These are phyloP conservation scores for Lophium mytilinum DNA, from an alignment of 495 filamentous ascomycete genomes.

Conservation along the genomic window DNA sequence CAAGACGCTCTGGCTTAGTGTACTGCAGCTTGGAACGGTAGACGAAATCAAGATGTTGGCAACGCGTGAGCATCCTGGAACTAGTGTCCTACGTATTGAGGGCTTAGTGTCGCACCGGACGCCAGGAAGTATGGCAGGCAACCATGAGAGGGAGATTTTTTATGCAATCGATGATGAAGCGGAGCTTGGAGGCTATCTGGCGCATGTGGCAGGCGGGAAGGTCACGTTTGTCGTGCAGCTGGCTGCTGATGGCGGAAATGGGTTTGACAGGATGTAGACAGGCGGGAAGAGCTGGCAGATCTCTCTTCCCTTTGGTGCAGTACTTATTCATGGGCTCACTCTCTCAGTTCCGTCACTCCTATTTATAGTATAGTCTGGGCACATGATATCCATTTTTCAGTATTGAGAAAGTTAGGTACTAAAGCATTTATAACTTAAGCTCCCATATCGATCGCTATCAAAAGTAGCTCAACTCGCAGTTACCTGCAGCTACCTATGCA, in stretches of 20 bases:
- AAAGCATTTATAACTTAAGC: too few relatives aligned
- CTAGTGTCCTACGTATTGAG: constrained; percentile 50
- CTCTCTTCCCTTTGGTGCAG: too few relatives aligned
- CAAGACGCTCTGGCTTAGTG: constrained; percentile 54
- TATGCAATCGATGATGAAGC: constrained; percentile 59
- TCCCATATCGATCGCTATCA: too few relatives aligned
- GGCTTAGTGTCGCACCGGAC: constrained; percentile 48
- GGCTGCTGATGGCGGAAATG: background rate
- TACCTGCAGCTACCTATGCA: too few relatives aligned
- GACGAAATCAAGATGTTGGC: constrained; percentile 49
- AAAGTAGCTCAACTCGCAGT: too few relatives aligned
- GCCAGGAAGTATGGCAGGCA: background rate
- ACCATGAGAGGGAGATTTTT: constrained; percentile 46
- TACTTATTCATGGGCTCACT: too few relatives aligned
- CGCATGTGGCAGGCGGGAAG: constrained; percentile 54
- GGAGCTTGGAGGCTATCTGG: constrained; percentile 62
- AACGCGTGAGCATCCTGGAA: constrained; percentile 46
- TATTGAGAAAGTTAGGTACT: too few relatives aligned
- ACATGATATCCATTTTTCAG: too few relatives aligned
- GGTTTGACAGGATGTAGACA: too few relatives aligned
- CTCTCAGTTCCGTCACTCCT: too few relatives aligned
- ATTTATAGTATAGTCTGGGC: too few relatives aligned
- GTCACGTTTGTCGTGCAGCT: constrained; percentile 54
- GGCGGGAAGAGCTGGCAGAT: too few relatives aligned
- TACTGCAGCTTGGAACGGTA: constrained; percentile 47